Conservation (phyloP, 257 asterid genomes). For the Forsythia viridissima region DNA sequence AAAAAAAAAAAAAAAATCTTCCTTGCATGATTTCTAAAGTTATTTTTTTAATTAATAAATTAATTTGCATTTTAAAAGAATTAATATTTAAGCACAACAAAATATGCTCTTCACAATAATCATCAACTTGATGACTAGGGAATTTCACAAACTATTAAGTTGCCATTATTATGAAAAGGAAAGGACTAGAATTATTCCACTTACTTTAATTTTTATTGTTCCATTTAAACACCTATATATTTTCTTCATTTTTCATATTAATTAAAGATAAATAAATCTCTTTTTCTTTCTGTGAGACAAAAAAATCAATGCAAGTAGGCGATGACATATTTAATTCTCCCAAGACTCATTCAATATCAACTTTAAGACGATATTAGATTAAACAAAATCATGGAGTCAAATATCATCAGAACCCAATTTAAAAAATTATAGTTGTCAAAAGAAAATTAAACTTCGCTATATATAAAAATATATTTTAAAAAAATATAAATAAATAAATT, state of each 20-base stretch:
- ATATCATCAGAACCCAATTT: background rate
- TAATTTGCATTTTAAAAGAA: background rate
- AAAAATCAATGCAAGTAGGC: background rate
- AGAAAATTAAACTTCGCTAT: too few relatives aligned
- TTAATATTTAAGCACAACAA: too few relatives aligned
- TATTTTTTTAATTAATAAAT: too few relatives aligned
- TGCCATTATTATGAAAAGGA: conserved; percentile 28
- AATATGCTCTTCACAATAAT: background rate
- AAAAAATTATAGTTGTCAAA: background rate
- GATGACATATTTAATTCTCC: background rate
- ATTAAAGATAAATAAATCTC: background rate
- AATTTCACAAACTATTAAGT: conserved; percentile 29
- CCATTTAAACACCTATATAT: conserved; percentile 10
- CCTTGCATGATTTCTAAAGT: too few relatives aligned
- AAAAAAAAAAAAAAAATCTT: too few relatives aligned
- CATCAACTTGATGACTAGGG: conserved; percentile 20
- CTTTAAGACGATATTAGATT: background rate
- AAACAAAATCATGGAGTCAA: background rate
- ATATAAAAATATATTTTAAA: too few relatives aligned
- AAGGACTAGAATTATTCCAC: conserved; percentile 27
- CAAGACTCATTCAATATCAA: background rate
- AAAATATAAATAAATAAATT: background rate
- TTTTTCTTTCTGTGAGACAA: background rate
- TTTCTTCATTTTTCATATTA: background rate
- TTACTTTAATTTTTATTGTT: background rate